These are phyloP conservation scores for Cercospora sp. DNA, from an alignment of 2,329 filamentous ascomycete genomes.

Conservation along the genomic window DNA sequence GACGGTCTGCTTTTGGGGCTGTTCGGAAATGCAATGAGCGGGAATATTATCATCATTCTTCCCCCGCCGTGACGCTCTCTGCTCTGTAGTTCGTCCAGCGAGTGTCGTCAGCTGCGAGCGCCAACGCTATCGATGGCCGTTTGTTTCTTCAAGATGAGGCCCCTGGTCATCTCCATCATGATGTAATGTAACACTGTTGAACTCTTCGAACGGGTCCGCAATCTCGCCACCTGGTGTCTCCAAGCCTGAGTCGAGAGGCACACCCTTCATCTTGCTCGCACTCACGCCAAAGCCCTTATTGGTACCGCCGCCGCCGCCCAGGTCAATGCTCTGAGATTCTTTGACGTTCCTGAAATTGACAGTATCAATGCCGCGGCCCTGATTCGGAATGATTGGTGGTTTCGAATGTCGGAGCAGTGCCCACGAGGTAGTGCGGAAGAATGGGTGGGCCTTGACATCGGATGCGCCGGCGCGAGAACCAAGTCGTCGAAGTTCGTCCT, in stretches of 20 bases:
- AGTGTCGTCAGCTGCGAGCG: constrained; percentile 3
- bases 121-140: constrained; percentile 30
- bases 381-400: constrained; percentile 91
- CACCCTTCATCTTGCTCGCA: constrained; percentile 62
- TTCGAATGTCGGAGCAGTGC: constrained; percentile 96
- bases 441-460: constrained; percentile 93
- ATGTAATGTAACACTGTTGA: constrained; percentile 96
- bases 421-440: constrained; percentile 96
- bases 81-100: background rate
- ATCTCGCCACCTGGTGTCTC: constrained; percentile 80
- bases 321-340: constrained; percentile 92
- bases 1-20: background rate
- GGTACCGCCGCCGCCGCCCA: constrained; percentile 56
- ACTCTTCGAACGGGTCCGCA: constrained; percentile 93
- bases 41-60: background rate
- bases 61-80: background rate
- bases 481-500: constrained; percentile 90
- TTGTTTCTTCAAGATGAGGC: constrained; percentile 17
- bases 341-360: constrained; percentile 98
- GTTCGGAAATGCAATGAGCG: background rate
- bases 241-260: constrained; percentile 81
- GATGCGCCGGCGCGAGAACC: constrained; percentile 93
- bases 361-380: constrained; percentile 86
- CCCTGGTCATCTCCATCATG: constrained; percentile 76
- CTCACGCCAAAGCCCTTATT: constrained; percentile 41